Base-by-base conservation (phyloP, 2,329 filamentous ascomycete genomes). In the Blumeria hordei region DNA sequence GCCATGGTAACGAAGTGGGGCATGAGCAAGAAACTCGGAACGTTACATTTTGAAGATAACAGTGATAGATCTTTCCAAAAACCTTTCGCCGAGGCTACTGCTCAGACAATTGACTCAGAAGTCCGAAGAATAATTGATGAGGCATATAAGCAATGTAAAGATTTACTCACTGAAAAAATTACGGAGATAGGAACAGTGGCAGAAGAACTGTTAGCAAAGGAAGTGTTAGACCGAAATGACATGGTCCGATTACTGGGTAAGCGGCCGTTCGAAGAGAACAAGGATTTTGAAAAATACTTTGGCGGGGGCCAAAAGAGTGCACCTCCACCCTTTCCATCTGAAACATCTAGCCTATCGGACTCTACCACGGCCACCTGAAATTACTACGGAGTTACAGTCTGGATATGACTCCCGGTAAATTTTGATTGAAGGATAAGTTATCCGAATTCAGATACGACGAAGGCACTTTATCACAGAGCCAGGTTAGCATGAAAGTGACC, bases 1-100 rank as follows among this genome's bases (percentile, higher is more conserved):
- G 83, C 85, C 58, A 98, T 98, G 92, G 92, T 98, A 34, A 98
- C 90, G n/a, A 86, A 94, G 68, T 98, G 88, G 82, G 92, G 92
- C 61, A 98, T 98, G 92, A 93, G 85, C 43, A 78, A 85, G 61
- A 93, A 94, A 71, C 82, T 98, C 50, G 90, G 90, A 34, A 88
- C 88, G 60, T 75, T 98, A 59, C 85, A 93, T 73, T 98, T 90
- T 68, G 83, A 92, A 63, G 84, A 85, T 66, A 76, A 87, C 64
- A 77, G 84, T 59, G 84, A 85, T 66, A 81, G 85, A 64, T 54
- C 53, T 36, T 70, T 95, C 57, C 81, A 88, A 66, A 98, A 98
- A 73, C 92, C 92, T 0, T 98, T 96, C 70, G 90, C 87, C 21
- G 92, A 98, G 71, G 75, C 87, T 54, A 98, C 92, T 2, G 92